These are phyloP conservation scores for Coprinopsis sp. DNA, from an alignment of 768 basidiomycete species.

Conservation along the genomic window DNA sequence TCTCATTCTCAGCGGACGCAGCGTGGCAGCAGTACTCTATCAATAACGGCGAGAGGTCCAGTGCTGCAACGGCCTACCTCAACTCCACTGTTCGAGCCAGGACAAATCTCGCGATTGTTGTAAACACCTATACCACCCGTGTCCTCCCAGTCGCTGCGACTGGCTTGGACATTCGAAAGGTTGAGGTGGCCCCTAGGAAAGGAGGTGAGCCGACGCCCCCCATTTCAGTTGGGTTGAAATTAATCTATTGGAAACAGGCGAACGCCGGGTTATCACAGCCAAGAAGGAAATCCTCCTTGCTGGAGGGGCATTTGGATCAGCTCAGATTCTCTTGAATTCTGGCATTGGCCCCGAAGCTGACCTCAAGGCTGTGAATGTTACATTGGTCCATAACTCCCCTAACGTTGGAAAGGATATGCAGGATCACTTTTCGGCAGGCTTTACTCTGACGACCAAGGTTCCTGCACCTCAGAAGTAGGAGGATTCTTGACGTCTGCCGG, in stretches of 20 bases:
- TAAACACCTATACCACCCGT: slow-evolving; percentile 13
- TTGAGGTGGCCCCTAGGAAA: slow-evolving; percentile 6
- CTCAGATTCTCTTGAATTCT: slow-evolving; percentile 19
- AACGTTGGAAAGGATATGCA: slow-evolving; percentile 17
- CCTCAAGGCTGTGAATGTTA: slow-evolving; percentile 10
- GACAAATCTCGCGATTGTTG: slow-evolving; percentile 8
- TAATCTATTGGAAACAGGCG: neutral
- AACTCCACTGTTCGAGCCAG: neutral
- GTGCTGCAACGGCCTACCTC: slow-evolving; percentile 13
- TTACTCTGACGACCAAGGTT: neutral
- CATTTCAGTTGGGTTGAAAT: neutral
- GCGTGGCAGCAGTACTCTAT: slow-evolving; percentile 12
- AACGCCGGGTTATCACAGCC: slow-evolving; percentile 7
- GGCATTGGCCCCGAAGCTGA: slow-evolving; percentile 16
- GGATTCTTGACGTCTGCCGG: neutral
- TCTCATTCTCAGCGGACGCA: slow-evolving; percentile 1
- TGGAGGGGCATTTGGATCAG: slow-evolving; percentile 14
- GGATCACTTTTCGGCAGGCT: slow-evolving; percentile 8
- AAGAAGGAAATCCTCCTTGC: slow-evolving; percentile 17
- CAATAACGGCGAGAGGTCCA: slow-evolving; percentile 13
- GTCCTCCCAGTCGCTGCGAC: slow-evolving; percentile 3
- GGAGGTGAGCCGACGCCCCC: neutral
- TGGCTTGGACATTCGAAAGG: slow-evolving; percentile 6
- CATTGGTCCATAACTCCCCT: slow-evolving; percentile 10
- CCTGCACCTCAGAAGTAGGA: neutral